Conservation (phyloP, 495 filamentous ascomycete species). For the Xylaria nigripes region DNA sequence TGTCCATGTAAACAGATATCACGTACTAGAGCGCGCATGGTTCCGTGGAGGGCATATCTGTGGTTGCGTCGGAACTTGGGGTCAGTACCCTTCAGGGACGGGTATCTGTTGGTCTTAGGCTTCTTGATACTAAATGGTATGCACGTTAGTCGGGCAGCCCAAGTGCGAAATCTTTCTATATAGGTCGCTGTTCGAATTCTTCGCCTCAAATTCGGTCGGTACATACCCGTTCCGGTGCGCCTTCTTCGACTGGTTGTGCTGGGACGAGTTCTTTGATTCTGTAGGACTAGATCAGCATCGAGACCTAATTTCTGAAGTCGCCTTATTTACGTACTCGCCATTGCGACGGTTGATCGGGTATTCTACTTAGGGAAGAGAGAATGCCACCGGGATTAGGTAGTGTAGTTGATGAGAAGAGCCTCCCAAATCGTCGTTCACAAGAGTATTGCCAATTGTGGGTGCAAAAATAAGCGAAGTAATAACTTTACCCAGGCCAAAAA, state of each 20-base stretch:
- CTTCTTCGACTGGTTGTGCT: slow-evolving; percentile 96
- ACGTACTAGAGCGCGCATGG: slow-evolving; percentile 93
- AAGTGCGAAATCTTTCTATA: neutral
- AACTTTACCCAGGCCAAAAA: neutral
- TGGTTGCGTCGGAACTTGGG: slow-evolving; percentile 99
- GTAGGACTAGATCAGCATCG: slow-evolving; percentile 2
- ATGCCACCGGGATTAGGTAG: slow-evolving; percentile 19
- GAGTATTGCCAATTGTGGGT: slow-evolving; percentile 26
- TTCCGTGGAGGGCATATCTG: slow-evolving; percentile 97
- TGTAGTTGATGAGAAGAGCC: slow-evolving; percentile 17
- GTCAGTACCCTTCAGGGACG: slow-evolving; percentile 96
- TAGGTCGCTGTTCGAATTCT: neutral
- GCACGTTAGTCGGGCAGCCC: slow-evolving; percentile 4
- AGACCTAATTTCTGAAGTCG: neutral
- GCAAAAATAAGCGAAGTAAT: slow-evolving; percentile 28
- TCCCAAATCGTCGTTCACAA: slow-evolving; percentile 14
- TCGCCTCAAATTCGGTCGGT: slow-evolving; percentile 6
- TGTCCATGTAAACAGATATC: slow-evolving; percentile 1
- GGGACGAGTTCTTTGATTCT: slow-evolving; percentile 99
- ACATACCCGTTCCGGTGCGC: slow-evolving; percentile 93
- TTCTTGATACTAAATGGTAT: slow-evolving; percentile 82
- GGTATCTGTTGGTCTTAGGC: slow-evolving; percentile 98
- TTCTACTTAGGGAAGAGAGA: slow-evolving; percentile 12
- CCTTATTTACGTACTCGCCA: slow-evolving; percentile 39
- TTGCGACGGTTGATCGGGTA: slow-evolving; percentile 36